Evolutionary conservation across 768 basidiomycete genomes (phyloP).

Genomic region (Sporobolomyces phaffii): DNA sequence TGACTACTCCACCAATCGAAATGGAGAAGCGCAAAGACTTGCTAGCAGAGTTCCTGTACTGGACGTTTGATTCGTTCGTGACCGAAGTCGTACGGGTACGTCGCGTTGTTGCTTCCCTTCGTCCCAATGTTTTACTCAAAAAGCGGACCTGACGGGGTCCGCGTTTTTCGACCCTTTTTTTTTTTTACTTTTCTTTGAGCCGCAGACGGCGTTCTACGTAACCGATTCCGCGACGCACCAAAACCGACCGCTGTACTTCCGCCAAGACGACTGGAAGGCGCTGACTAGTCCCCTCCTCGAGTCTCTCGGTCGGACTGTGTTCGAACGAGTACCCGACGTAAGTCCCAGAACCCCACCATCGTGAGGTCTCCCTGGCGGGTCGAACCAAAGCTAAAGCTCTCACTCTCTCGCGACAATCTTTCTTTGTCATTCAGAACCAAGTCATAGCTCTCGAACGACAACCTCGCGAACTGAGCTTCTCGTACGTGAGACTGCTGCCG

Average conservation of each 20-base stretch:
- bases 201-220: slow-evolving; percentile 82
- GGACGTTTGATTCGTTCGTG: slow-evolving; percentile 86
- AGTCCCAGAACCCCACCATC: slow-evolving; percentile 8
- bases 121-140: too few relatives aligned
- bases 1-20: too few relatives aligned
- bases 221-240: slow-evolving; percentile 83
- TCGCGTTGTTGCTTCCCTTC: background rate
- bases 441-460: slow-evolving; percentile 56
- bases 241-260: slow-evolving; percentile 79
- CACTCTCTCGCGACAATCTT: too few relatives aligned
- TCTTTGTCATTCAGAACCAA: too few relatives aligned
- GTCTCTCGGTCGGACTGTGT: slow-evolving; percentile 64
- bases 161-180: too few relatives aligned
- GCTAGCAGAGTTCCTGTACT: slow-evolving; percentile 80
- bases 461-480: slow-evolving; percentile 71
- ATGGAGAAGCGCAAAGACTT: slow-evolving; percentile 70
- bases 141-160: too few relatives aligned
- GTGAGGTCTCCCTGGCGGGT: background rate
- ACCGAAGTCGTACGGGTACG: slow-evolving; percentile 69
- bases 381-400: too few relatives aligned
- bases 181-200: too few relatives aligned
- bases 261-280: slow-evolving; percentile 86
- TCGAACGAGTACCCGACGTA: slow-evolving; percentile 66
- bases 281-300: slow-evolving; percentile 75
- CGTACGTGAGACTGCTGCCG: slow-evolving; percentile 79